phyloP scores from a whole-genome alignment of 2,329 filamentous ascomycete genomes.

The Plenodomus biglobosus region DNA sequence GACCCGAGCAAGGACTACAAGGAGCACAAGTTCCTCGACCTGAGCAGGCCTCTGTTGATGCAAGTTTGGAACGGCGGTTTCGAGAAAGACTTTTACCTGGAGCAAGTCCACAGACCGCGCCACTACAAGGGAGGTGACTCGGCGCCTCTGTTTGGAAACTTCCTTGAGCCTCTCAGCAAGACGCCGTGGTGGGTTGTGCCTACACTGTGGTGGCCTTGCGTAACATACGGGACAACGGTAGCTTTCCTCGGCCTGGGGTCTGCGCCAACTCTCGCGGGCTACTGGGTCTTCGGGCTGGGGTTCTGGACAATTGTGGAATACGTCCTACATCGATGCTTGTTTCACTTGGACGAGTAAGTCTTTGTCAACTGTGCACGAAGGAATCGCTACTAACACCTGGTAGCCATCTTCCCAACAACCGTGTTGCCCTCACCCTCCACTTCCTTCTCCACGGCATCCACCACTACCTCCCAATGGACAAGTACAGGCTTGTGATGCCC shows the following conservation, averaged over 20 bases:
- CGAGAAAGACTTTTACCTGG: slow-evolving; percentile 91
- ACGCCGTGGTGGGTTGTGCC: slow-evolving; percentile 95
- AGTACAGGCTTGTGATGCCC: slow-evolving; percentile 94
- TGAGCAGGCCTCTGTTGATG: slow-evolving; percentile 78
- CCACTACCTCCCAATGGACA: slow-evolving; percentile 99
- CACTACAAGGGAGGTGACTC: slow-evolving; percentile 94
- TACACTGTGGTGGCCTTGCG: slow-evolving; percentile 77
- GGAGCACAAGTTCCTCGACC: slow-evolving; percentile 89
- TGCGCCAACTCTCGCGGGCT: slow-evolving; percentile 54
- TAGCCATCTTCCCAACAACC: slow-evolving; percentile 87
- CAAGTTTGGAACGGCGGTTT: slow-evolving; percentile 90
- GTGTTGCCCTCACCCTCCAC: slow-evolving; percentile 80
- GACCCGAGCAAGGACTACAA: slow-evolving; percentile 76
- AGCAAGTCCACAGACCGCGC: slow-evolving; percentile 91
- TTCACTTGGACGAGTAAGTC: slow-evolving; percentile 87
- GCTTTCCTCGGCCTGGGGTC: slow-evolving; percentile 60
- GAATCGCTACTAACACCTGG: slow-evolving; percentile 9
- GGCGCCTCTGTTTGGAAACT: slow-evolving; percentile 94
- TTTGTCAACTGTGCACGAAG: neutral
- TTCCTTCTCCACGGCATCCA: slow-evolving; percentile 97
- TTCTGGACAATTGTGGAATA: slow-evolving; percentile 94
- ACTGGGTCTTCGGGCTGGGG: slow-evolving; percentile 70
- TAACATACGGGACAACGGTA: slow-evolving; percentile 70
- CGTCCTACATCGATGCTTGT: slow-evolving; percentile 81
- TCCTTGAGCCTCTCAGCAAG: slow-evolving; percentile 94